Conservation (phyloP, 257 asterid species). For the Schizonepeta tenuifolia region DNA sequence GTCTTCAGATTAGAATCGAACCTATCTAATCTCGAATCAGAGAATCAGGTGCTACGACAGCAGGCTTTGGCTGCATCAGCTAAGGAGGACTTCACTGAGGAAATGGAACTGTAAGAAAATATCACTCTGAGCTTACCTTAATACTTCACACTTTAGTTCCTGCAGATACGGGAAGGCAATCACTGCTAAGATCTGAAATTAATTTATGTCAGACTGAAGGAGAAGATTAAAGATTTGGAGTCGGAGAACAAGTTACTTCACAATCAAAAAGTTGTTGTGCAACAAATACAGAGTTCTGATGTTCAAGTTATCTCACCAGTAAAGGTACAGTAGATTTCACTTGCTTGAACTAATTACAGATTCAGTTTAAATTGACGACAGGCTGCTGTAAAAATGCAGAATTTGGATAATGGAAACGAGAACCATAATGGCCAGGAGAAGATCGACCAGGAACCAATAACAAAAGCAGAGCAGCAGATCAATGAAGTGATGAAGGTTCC, state of each 20-base stretch:
- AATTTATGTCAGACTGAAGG: conserved; percentile 57
- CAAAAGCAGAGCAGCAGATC: conserved; percentile 47
- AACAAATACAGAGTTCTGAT: conserved; percentile 50
- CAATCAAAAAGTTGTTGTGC: conserved; percentile 55
- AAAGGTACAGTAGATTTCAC: conserved; percentile 48
- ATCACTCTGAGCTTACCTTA: conserved; percentile 10
- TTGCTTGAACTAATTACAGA: conserved; percentile 27
- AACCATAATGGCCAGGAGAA: conserved; percentile 44
- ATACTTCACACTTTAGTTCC: not conserved
- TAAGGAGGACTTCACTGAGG: conserved; percentile 69
- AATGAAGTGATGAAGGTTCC: conserved; percentile 52
- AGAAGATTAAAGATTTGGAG: conserved; percentile 70
- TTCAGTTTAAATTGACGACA: conserved; percentile 23
- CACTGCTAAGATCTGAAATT: conserved; percentile 26
- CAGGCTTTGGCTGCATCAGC: conserved; percentile 83
- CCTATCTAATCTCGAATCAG: conserved; percentile 83
- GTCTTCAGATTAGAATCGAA: conserved; percentile 71
- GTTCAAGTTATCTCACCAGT: conserved; percentile 38
- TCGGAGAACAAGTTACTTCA: conserved; percentile 68
- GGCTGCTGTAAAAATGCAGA: conserved; percentile 44
- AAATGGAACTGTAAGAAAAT: conserved; percentile 72
- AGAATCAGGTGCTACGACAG: conserved; percentile 93
- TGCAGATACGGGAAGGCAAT: conserved; percentile 24
- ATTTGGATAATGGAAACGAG: conserved; percentile 49
- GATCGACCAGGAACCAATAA: conserved; percentile 46